Percentiles rank a stretch among this genome's conserved stretches.
Evolutionary conservation across 441 rosid species (phyloP).

Genomic region (Eutrema salsugineum): DNA sequence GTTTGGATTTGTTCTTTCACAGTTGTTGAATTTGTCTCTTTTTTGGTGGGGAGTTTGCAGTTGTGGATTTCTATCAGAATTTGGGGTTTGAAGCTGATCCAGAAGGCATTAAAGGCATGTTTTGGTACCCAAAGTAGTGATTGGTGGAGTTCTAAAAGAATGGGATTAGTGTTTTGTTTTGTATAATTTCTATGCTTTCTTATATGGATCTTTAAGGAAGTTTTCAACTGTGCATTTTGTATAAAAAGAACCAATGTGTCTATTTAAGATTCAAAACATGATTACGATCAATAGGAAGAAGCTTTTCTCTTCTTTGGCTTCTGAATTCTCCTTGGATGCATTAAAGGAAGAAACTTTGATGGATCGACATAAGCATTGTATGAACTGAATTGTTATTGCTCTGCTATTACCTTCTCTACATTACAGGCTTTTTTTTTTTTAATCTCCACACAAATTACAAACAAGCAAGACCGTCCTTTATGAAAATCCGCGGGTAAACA

Average conservation of each 20-base stretch:
- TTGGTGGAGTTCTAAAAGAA: background rate
- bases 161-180: slow-evolving; percentile 5
- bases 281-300: background rate
- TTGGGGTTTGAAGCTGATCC: slow-evolving; percentile 96
- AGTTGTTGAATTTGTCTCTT: background rate
- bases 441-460: slow-evolving; percentile 33
- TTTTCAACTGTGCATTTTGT: slow-evolving; percentile 26
- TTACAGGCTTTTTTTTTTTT: slow-evolving; percentile 4
- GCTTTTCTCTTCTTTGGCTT: background rate
- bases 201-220: slow-evolving; percentile 12
- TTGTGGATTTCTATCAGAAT: slow-evolving; percentile 90
- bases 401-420: slow-evolving; percentile 29
- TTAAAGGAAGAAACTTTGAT: background rate
- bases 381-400: slow-evolving; percentile 21
- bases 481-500: slow-evolving; percentile 20
- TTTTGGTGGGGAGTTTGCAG: slow-evolving; percentile 36
- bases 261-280: background rate
- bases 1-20: background rate
- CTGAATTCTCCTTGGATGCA: background rate
- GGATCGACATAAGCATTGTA: background rate
- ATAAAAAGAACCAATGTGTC: slow-evolving; percentile 8
- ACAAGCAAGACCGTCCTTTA: slow-evolving; percentile 22
- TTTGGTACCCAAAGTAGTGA: slow-evolving; percentile 79
- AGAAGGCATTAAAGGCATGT: slow-evolving; percentile 98
- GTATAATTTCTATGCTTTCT: slow-evolving; percentile 14